Evolutionary conservation across 768 basidiomycete species (phyloP), one percentile per base, ranked within the genome.

Genomic region (Tephrocybe sp.): DNA sequence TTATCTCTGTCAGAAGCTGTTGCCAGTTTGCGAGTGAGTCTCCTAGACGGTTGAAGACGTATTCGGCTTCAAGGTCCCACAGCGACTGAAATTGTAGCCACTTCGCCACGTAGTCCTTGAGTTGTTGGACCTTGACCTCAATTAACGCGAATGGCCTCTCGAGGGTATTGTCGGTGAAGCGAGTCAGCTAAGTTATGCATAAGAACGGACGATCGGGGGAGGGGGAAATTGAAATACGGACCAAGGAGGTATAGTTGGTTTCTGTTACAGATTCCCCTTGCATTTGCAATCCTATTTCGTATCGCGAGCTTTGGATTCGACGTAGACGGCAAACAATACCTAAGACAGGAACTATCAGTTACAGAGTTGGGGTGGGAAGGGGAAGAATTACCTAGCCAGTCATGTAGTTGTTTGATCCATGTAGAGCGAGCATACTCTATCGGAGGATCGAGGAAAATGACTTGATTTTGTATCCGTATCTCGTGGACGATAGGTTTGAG

Each of bases 81-180:
- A 98, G 77, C 0, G 96, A 96, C 69, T 98, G 97, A 81, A 99
- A 98, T 63, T 96, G 95, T 0, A 98, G 81, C 97, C 97, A 99
- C 73, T 97, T 97, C 53, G 79, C 90, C 44, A 98, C 93, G 68
- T 99, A 99, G 40, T 88, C 86, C 59, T 80, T 86, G 48, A 99
- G 79, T 54, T 91, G 84, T 51, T 88, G 86, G 14, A 94, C 85
- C 69, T 97, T 97, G 59, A 69, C 74, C 69, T 98, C 94, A 61
- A 99, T 87, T 21, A 97, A 76, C 0, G 80, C 68, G 67, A 99
- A 93, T 0, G 96, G 93, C 25, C 82, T 81, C 59, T 86, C 81
- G 1, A 98, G 79, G 0, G 86, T 85, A 45, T 80, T 75, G 50
- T 91, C 88, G 6, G 79, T 67, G 69, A 97, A 84, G 37, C 74